These are phyloP conservation scores for Blattamonas nauphoetae DNA, from an alignment of 78 protist species.

Conservation along the genomic window DNA sequence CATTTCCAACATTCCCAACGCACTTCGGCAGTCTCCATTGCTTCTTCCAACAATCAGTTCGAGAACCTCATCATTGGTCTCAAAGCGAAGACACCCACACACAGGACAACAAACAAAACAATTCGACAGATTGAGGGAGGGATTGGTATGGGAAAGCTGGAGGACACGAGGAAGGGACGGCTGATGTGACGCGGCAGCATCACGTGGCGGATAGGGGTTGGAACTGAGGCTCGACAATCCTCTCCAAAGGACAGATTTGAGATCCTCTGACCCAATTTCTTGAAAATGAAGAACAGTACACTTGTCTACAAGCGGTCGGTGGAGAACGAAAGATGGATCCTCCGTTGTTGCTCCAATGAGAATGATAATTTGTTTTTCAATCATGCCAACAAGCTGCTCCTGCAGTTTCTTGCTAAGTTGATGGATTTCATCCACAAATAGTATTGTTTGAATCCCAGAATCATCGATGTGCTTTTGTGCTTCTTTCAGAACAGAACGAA, in stretches of 20 bases:
- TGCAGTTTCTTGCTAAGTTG: neutral
- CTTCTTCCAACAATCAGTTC: neutral
- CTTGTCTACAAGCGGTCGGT: neutral
- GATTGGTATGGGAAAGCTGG: neutral
- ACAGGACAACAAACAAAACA: neutral
- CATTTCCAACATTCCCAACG: neutral
- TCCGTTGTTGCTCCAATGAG: constrained; percentile 33
- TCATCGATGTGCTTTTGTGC: neutral
- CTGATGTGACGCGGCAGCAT: neutral
- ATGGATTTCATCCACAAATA: constrained; percentile 25
- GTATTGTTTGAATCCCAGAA: neutral
- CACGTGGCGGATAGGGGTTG: too few relatives aligned
- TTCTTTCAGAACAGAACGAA: neutral
- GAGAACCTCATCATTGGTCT: neutral
- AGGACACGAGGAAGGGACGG: neutral
- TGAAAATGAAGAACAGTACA: neutral
- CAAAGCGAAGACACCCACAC: neutral
- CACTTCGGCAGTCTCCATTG: neutral
- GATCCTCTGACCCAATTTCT: neutral
- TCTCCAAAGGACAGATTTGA: neutral
- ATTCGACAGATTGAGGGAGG: neutral
- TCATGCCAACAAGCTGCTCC: neutral
- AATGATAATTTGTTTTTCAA: neutral
- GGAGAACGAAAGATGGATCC: constrained; percentile 12
- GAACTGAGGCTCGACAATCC: neutral